Base-by-base conservation (phyloP, 495 filamentous ascomycete species). In the Lasiosphaeria hispida region DNA sequence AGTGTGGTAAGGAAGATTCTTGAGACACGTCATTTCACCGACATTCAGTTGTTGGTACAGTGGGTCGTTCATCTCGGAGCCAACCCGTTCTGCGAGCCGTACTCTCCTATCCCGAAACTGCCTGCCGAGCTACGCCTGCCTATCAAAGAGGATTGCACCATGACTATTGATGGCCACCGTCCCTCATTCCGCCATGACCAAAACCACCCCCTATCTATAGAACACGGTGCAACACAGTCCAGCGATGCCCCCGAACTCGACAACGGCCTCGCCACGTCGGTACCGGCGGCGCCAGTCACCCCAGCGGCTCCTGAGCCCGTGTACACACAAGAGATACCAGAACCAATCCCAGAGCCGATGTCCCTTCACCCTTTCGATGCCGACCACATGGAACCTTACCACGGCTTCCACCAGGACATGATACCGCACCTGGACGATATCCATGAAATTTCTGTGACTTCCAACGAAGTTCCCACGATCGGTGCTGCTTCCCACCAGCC, bases 1-100 rank as follows among this genome's bases (percentile, higher is more conserved):
- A 53, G 44, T 34, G 57, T 63, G 10, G 44, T 69, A n/a, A 48
- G 57, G 19, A 67, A 66, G 42, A 56, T 59, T 35, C 58, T 69
- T 23, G 66, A 69, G 37, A 62, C 61, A 7, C 56, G 61, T 10
- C 63, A 66, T 38, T 50, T 64, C 19, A 48, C 49, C 15, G 61
- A 66, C 35, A 51, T 62, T 10, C 34, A 53, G 10, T 30, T 60
- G 30, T 48, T 69, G 15, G 56, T 69, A 1, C 48, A 59, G 34
- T 62, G 59, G 48, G 59, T 51, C 37, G 54, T 56, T 13, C 23
- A 14, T 23, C 48, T 61, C 18, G 59, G 59, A 7, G 52, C 59
- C 35, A 34, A 17, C 4, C 52, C 59, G 6, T 57, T 38, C 15
- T 45, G 15, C 39, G 34, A 56, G 18, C 59, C 59, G 11, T 23